phyloP scores from a whole-genome alignment of 2,329 filamentous ascomycete species.

The Talaromyces sp. region DNA sequence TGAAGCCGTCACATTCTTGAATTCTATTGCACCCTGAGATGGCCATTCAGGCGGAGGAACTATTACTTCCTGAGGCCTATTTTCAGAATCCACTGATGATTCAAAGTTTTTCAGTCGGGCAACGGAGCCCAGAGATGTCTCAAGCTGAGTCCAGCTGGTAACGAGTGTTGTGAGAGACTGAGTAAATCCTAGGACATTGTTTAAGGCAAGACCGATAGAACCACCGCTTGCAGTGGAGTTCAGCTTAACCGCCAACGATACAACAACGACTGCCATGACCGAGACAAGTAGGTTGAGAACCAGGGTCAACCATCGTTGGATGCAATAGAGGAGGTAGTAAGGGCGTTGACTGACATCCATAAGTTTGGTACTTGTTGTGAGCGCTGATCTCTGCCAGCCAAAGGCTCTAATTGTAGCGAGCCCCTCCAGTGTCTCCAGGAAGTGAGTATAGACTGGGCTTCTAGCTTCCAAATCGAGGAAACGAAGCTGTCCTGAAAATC shows the following conservation, averaged over 20 bases:
- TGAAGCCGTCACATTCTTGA: slow-evolving; percentile 42
- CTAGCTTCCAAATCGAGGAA: slow-evolving; percentile 61
- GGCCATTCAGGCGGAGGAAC: slow-evolving; percentile 43
- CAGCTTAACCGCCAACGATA: slow-evolving; percentile 48
- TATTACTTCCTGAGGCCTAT: slow-evolving; percentile 39
- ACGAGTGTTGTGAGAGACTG: slow-evolving; percentile 51
- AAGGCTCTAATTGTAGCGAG: slow-evolving; percentile 74
- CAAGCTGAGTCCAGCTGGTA: slow-evolving; percentile 54
- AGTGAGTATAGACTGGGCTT: slow-evolving; percentile 56
- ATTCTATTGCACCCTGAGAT: slow-evolving; percentile 40
- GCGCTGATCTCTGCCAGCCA: slow-evolving; percentile 47
- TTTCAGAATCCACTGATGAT: slow-evolving; percentile 42
- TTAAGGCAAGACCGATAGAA: slow-evolving; percentile 51
- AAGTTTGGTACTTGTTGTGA: slow-evolving; percentile 45
- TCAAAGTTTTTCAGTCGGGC: slow-evolving; percentile 53
- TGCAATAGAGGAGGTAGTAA: slow-evolving; percentile 55
- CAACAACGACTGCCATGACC: slow-evolving; percentile 47
- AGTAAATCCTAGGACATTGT: slow-evolving; percentile 54
- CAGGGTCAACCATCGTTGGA: slow-evolving; percentile 57
- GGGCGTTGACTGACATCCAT: slow-evolving; percentile 56
- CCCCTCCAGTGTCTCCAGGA: slow-evolving; percentile 55
- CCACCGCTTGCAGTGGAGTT: slow-evolving; percentile 44
- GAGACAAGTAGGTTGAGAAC: slow-evolving; percentile 51
- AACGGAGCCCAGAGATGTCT: slow-evolving; percentile 57
- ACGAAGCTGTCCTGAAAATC: slow-evolving; percentile 46